Conservation (phyloP, 108 stramenopile genomes). For the Aurantiochytrium sp. region DNA sequence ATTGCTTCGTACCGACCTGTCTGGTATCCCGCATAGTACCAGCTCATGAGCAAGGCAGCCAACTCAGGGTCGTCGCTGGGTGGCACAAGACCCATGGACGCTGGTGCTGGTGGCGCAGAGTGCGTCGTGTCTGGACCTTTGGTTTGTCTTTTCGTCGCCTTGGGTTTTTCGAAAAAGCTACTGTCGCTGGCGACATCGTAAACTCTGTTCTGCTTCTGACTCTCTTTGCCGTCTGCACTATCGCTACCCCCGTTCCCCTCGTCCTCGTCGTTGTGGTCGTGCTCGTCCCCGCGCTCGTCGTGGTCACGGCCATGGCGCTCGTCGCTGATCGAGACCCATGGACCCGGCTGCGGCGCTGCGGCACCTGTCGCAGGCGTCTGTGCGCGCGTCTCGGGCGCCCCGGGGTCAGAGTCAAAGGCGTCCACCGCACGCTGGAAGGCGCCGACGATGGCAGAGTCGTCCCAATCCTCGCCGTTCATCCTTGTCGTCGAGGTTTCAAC, state of each 20-base stretch:
- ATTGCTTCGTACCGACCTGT: background rate
- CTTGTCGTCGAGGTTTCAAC: no score
- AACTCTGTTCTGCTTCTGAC: no score
- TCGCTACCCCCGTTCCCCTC: background rate
- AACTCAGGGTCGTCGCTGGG: background rate
- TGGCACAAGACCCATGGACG: background rate
- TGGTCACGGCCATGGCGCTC: background rate
- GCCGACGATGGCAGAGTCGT: background rate
- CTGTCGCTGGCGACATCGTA: no score
- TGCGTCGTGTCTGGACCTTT: background rate
- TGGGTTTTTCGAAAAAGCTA: background rate
- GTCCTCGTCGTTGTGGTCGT: background rate
- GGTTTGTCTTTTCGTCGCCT: background rate
- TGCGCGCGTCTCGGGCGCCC: background rate
- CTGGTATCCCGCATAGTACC: slow-evolving; percentile 12
- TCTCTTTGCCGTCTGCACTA: no score
- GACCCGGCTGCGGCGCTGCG: background rate
- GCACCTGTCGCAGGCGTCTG: background rate
- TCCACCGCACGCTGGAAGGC: background rate
- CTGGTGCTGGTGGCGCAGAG: background rate
- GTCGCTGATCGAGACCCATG: background rate
- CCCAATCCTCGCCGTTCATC: background rate
- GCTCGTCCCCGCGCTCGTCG: background rate
- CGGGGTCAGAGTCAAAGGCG: background rate
- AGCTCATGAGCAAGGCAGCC: background rate